A percentile compares a stretch with the other conserved stretches of the same genome.
These are phyloP conservation scores for Boletus eberwhitei DNA, from an alignment of 768 basidiomycete species.

Conservation along the genomic window DNA sequence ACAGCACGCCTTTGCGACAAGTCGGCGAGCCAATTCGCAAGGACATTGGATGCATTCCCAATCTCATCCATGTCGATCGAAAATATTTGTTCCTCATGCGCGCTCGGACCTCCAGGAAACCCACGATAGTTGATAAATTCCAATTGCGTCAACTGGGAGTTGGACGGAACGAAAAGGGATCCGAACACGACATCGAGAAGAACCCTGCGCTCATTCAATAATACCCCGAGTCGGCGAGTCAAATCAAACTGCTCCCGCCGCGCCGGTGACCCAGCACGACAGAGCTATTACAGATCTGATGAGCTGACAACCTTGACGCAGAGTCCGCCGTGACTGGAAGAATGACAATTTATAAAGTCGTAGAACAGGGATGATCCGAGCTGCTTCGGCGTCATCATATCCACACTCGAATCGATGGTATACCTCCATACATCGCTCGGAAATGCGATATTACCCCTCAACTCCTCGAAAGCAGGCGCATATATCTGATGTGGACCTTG, in stretches of 20 bases:
- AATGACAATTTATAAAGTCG: no score
- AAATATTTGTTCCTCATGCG: conserved; percentile 20
- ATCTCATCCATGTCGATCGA: no score
- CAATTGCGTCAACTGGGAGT: conserved; percentile 27
- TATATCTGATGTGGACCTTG: neutral
- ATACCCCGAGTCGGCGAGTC: neutral
- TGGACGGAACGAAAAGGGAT: conserved; percentile 25
- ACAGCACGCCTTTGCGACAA: conserved; percentile 7
- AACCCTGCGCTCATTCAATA: neutral
- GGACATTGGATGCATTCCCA: no score
- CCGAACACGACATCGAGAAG: conserved; percentile 25
- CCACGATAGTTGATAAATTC: conserved; percentile 29
- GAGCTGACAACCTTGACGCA: no score
- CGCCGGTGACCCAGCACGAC: no score
- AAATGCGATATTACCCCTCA: neutral
- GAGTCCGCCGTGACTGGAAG: no score
- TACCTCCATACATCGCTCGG: neutral
- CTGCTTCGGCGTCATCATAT: no score
- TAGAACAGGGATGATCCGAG: no score
- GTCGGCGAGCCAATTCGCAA: conserved; percentile 29
- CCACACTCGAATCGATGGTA: neutral
- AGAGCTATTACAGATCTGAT: no score
- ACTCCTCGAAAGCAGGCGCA: neutral
- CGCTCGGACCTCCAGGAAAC: conserved; percentile 26
- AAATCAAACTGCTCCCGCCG: no score